Conservation (phyloP, 306 rosid species). For the Mimosa pudica region DNA sequence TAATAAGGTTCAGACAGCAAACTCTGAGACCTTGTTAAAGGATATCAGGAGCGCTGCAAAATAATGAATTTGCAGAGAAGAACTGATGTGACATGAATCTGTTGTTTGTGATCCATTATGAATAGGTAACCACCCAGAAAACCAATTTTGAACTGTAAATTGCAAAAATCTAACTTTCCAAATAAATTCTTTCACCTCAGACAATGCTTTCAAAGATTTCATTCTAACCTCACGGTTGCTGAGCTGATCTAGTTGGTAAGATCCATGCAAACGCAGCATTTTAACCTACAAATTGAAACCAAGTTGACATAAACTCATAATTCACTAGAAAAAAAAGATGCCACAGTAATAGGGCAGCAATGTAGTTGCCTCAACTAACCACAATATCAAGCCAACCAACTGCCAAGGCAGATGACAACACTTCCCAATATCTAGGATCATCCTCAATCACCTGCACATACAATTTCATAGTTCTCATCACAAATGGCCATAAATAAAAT, state of each 20-base stretch:
- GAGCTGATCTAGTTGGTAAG: conserved; percentile 79
- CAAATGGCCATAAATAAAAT: conserved; percentile 32
- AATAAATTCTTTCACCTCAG: conserved; percentile 18
- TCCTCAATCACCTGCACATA: conserved; percentile 77
- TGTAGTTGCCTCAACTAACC: conserved; percentile 55
- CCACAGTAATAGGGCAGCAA: conserved; percentile 30
- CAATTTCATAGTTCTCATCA: conserved; percentile 32
- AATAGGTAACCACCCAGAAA: conserved; percentile 5
- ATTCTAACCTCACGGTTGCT: conserved; percentile 85
- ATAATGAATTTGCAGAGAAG: not conserved
- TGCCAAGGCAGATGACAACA: conserved; percentile 73
- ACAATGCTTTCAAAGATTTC: conserved; percentile 33
- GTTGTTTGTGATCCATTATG: not conserved
- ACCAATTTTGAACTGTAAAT: conserved; percentile 12
- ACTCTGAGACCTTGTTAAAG: not conserved
- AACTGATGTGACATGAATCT: conserved; percentile 2
- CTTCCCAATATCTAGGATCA: conserved; percentile 82
- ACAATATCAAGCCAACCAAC: conserved; percentile 96
- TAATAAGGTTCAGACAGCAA: conserved; percentile 9
- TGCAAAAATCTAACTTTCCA: conserved; percentile 25
- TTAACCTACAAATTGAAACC: conserved; percentile 69
- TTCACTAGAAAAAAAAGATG: conserved; percentile 35
- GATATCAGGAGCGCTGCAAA: not conserved
- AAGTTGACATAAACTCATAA: conserved; percentile 26
- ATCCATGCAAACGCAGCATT: conserved; percentile 89